Percentiles rank a stretch among this genome's conserved stretches.
Evolutionary conservation across 768 basidiomycete species (phyloP).

Genomic region (Symmetrospora coprosmae): DNA sequence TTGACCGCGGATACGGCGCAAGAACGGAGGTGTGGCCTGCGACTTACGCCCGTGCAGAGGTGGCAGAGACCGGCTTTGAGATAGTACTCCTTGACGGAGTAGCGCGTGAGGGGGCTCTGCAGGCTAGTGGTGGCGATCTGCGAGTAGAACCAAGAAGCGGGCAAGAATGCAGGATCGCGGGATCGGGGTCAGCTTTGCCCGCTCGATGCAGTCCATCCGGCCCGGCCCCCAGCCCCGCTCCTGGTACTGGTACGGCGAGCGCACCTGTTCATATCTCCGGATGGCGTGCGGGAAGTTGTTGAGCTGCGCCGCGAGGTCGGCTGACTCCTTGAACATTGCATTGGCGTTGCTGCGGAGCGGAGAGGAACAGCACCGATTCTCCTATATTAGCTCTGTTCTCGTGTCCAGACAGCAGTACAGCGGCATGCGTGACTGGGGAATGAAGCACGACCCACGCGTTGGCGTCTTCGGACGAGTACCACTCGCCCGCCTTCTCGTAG

Average conservation of each 20-base stretch:
- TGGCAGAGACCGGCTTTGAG: slow-evolving; percentile 72
- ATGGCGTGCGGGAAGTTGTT: slow-evolving; percentile 76
- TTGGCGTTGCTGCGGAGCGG: slow-evolving; percentile 56
- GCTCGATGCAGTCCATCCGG: no score
- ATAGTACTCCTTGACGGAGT: slow-evolving; percentile 98
- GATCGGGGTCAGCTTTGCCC: no score
- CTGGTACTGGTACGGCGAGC: no score
- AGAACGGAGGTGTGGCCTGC: background rate
- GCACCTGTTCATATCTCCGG: slow-evolving; percentile 47
- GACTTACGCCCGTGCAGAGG: slow-evolving; percentile 65
- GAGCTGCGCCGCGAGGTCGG: slow-evolving; percentile 80
- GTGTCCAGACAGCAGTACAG: background rate
- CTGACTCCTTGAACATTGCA: slow-evolving; percentile 87
- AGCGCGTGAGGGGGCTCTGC: slow-evolving; percentile 60
- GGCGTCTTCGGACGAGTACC: slow-evolving; percentile 97
- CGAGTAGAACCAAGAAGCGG: background rate
- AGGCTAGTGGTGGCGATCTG: slow-evolving; percentile 19
- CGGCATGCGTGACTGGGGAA: background rate
- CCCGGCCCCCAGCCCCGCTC: no score
- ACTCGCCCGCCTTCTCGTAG: slow-evolving; percentile 83
- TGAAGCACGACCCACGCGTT: slow-evolving; percentile 51
- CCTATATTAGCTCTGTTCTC: no score
- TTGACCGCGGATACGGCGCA: background rate
- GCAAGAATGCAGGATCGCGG: no score
- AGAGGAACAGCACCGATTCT: background rate